Percentiles rank a stretch among this genome's conserved stretches.
These are phyloP conservation scores for Salvia sclarea DNA, from an alignment of 305 asterid genomes.

Conservation along the genomic window DNA sequence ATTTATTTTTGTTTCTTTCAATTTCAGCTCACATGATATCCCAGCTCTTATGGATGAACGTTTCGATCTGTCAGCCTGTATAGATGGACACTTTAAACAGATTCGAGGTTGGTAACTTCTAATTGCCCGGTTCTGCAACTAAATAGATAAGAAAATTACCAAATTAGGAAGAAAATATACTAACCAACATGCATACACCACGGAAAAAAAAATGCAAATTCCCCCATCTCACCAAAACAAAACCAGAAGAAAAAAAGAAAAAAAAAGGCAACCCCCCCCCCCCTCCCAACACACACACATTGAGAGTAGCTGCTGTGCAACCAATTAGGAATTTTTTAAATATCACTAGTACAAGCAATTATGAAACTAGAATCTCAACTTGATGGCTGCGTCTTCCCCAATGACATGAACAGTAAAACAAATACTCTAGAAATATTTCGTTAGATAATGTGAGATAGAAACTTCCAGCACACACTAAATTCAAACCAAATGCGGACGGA, in stretches of 20 bases:
- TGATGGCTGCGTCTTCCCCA: neutral
- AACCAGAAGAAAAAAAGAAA: neutral
- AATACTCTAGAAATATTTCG: neutral
- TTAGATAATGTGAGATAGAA: neutral
- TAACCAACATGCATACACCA: neutral
- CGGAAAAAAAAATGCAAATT: neutral
- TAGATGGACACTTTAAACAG: slow-evolving; percentile 47
- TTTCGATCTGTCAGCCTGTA: slow-evolving; percentile 36
- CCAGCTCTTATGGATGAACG: slow-evolving; percentile 40
- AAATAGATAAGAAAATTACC: slow-evolving; percentile 25
- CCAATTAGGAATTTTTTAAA: neutral
- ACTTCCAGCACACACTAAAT: neutral
- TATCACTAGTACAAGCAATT: neutral
- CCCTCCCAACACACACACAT: neutral
- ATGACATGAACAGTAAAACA: neutral
- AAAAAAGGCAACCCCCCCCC: neutral
- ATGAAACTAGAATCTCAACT: neutral
- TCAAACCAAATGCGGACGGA: neutral
- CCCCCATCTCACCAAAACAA: neutral
- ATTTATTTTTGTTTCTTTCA: slow-evolving; percentile 37
- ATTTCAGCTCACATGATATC: slow-evolving; percentile 44
- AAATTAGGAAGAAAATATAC: neutral
- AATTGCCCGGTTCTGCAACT: slow-evolving; percentile 60
- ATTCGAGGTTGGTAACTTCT: slow-evolving; percentile 42
- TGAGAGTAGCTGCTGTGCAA: neutral